These are phyloP conservation scores for Lipomyces kockii DNA, from an alignment of 805 yeast genomes.

Conservation along the genomic window DNA sequence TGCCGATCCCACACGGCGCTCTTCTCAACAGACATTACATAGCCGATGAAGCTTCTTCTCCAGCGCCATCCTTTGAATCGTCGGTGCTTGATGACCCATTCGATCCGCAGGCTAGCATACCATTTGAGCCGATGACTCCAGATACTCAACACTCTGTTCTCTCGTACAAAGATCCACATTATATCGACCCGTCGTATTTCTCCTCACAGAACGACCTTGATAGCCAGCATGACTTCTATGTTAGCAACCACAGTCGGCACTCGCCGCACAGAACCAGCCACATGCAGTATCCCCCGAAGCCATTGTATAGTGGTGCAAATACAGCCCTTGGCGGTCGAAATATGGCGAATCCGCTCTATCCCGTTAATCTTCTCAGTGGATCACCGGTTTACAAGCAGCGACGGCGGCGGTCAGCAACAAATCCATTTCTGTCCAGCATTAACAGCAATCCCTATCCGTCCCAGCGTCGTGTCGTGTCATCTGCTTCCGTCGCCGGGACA, in stretches of 20 bases:
- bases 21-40: slow-evolving; percentile 5
- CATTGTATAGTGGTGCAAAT: background rate
- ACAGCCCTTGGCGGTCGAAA: background rate
- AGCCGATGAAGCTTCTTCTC: slow-evolving; percentile 22
- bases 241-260: background rate
- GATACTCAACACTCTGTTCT: slow-evolving; percentile 32
- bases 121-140: slow-evolving; percentile 35
- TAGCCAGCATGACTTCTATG: background rate
- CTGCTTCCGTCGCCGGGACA: background rate
- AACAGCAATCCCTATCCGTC: slow-evolving; percentile 1
- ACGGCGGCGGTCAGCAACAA: slow-evolving; percentile 20
- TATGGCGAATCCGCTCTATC: slow-evolving; percentile 6
- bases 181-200: slow-evolving; percentile 13
- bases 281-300: background rate
- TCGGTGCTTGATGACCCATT: slow-evolving; percentile 21
- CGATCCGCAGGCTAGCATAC: slow-evolving; percentile 4
- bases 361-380: slow-evolving; percentile 15
- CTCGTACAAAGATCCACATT: slow-evolving; percentile 9
- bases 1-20: background rate
- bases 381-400: slow-evolving; percentile 35
- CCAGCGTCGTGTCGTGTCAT: background rate
- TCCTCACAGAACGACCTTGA: slow-evolving; percentile 6
- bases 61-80: slow-evolving; percentile 32
- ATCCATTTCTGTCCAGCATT: background rate
- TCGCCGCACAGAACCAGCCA: background rate